phyloP scores from a whole-genome alignment of 257 asterid genomes.

The Salvia hispanica region DNA sequence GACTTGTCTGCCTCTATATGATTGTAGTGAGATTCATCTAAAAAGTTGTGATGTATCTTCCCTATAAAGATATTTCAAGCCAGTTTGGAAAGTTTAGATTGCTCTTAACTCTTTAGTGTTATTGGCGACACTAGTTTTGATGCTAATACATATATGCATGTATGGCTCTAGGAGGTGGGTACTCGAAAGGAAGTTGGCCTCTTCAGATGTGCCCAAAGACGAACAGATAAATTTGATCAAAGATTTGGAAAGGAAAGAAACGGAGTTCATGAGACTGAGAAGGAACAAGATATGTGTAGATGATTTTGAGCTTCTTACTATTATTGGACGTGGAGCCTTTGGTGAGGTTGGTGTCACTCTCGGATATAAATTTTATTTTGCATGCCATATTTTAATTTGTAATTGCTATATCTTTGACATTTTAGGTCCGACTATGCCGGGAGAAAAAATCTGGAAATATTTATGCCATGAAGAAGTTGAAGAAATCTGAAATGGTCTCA shows the following conservation, averaged over 20 bases:
- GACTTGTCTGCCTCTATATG: background rate
- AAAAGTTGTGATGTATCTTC: background rate
- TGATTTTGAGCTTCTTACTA: constrained; percentile 94
- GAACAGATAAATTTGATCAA: constrained; percentile 80
- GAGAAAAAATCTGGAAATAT: constrained; percentile 92
- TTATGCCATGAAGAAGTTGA: constrained; percentile 97
- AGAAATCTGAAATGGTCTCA: constrained; percentile 96
- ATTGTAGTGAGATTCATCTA: too few species aligned
- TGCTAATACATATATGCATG: background rate
- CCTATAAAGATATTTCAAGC: background rate
- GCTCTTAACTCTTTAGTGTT: background rate
- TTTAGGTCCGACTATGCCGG: constrained; percentile 89
- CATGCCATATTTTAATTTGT: constrained; percentile 8
- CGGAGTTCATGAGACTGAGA: constrained; percentile 90
- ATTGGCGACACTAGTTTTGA: constrained; percentile 12
- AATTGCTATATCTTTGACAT: constrained; percentile 14
- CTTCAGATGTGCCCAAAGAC: constrained; percentile 97
- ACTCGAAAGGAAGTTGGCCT: constrained; percentile 85
- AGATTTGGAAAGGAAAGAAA: constrained; percentile 93
- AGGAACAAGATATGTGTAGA: constrained; percentile 96
- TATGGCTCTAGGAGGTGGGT: constrained; percentile 76
- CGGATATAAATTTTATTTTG: constrained; percentile 19
- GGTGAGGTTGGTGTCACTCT: constrained; percentile 74
- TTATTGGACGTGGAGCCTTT: constrained; percentile 97
- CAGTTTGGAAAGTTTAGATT: constrained; percentile 14